Base-by-base conservation (phyloP, 164 flowering plant genomes). In the Platanus orientalis region DNA sequence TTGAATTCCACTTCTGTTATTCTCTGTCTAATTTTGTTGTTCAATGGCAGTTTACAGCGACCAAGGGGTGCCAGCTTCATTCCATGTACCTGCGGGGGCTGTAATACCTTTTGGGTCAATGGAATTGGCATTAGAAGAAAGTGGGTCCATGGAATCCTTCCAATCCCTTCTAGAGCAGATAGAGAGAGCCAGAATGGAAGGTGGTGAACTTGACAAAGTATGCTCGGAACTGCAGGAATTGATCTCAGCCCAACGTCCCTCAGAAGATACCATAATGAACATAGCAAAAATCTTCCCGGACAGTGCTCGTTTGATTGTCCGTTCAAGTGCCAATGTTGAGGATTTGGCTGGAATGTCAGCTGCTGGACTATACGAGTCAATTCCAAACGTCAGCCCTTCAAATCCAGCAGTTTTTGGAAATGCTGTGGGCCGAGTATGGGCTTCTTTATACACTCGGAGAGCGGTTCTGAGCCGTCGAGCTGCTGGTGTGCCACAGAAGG, bases 281-380 rank as follows among this genome's bases (percentile, higher is more conserved):
- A 57, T 92, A 19, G 76, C 52, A 14, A 65, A 65, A 72, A 54
- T 78, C 55, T 90, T 93, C 62, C 80, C 92, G 0, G 54, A 53
- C 52, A 73, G 72, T 28, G 69, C 73, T 16, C 71, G 88, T 1
- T 68, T 92, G 51, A 85, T 90, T 49, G 97, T 90, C 27, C 89
- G 98, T 19, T 93, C 98, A 13, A 93, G 98, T 75, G 97, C 98
- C 25, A 93, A 90, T 75, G 98, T 93, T 4, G 98, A 93, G 77
- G 98, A 93, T 69, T 78, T 93, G 70, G 98, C 96, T 7, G 94
- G 98, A 58, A 85, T 90, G 93, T 93, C 98, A 16, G 98, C 98
- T 56, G 98, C 98, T 61, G 97, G 98, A 44, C 81, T 93, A 16
- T 93, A 93, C 54, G 98, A 93, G 0, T 93, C 98, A 21, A 84